Evolutionary conservation across 257 asterid species (phyloP).

Genomic region (Plectranthus barbatus): DNA sequence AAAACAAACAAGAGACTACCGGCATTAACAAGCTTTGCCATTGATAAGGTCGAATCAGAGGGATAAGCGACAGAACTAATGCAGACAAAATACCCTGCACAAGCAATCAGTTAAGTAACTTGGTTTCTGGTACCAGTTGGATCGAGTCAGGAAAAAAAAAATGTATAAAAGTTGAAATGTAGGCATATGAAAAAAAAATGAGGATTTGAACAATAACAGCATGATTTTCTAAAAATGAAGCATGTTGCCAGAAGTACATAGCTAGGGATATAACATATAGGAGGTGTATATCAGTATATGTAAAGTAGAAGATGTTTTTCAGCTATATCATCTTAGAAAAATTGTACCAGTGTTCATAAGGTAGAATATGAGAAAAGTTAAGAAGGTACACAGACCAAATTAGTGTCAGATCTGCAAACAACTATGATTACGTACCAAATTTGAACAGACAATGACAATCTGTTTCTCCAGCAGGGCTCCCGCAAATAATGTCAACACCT

Average conservation of each 20-base stretch:
- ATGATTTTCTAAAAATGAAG: background rate
- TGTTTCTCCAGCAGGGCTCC: constrained; percentile 95
- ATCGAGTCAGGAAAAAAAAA: background rate
- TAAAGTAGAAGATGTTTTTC: too few relatives aligned
- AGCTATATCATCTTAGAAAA: too few relatives aligned
- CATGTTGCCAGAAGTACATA: background rate
- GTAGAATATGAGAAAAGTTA: background rate
- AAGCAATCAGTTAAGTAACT: constrained; percentile 10
- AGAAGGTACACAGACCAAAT: constrained; percentile 10
- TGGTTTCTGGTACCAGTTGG: background rate
- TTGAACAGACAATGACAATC: constrained; percentile 70
- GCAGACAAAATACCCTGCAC: constrained; percentile 91
- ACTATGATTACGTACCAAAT: constrained; percentile 45
- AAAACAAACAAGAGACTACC: constrained; percentile 37
- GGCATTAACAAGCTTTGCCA: constrained; percentile 99
- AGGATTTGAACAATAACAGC: background rate
- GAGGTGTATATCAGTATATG: too few relatives aligned
- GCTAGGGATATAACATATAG: too few relatives aligned
- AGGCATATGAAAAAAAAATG: background rate
- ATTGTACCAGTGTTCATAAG: background rate
- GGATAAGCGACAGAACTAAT: constrained; percentile 71
- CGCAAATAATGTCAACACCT: constrained; percentile 81
- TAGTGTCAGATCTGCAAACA: background rate
- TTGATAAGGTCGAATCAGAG: constrained; percentile 92
- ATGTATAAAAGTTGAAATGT: background rate